Base-by-base conservation (phyloP, 352 stramenopile genomes). In the Globisporangium nagaii region DNA sequence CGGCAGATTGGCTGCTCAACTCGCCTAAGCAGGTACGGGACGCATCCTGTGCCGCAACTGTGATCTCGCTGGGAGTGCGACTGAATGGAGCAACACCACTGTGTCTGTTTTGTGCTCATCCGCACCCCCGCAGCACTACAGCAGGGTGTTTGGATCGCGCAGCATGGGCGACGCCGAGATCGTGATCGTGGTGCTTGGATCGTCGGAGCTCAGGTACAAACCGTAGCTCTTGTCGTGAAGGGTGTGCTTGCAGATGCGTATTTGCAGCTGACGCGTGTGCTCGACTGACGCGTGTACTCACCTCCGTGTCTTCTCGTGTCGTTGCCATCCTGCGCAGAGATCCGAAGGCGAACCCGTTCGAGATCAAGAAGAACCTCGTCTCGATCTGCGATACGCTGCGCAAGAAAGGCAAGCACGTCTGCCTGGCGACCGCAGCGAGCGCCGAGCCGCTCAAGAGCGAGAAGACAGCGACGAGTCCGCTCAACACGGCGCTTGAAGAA, bases 381-480 rank as follows among this genome's bases (percentile, higher is more conserved):
- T 66, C 76, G 46, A 79, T 92, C 27, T 90, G 79, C 58, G 81
- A 94, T 65, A 71, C 84, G 2, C 56, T 94, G 53, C 69, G 73
- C 31, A 94, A 90, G 69, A 92, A 94, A 55, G 76, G 79, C 25
- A 91, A 92, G 64, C 68, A 79, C 25, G 84, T 94, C 25, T 91
- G 76, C 41, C 43, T 90, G 32, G 84, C 77, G 20, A 86, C 84
- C 0, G 62, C 79, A 10, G 79, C 68, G 20, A 90, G 72, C 27
- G 44, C 70, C 22, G 57, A 71, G 5, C 80, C 67, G 45, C 63
- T 70, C 37, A 58, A 46, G 20, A 71, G 53, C 35, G 66, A 77
- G 43, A 27, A 35, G 11, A 59, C 53, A 0, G 66, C 76, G 34
- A 71, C 42, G 45, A 50, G 58, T 2, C 73, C 65, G 28, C 58